Conservation (phyloP, 2,329 filamentous ascomycete species). For the Escovopsis sp. region DNA sequence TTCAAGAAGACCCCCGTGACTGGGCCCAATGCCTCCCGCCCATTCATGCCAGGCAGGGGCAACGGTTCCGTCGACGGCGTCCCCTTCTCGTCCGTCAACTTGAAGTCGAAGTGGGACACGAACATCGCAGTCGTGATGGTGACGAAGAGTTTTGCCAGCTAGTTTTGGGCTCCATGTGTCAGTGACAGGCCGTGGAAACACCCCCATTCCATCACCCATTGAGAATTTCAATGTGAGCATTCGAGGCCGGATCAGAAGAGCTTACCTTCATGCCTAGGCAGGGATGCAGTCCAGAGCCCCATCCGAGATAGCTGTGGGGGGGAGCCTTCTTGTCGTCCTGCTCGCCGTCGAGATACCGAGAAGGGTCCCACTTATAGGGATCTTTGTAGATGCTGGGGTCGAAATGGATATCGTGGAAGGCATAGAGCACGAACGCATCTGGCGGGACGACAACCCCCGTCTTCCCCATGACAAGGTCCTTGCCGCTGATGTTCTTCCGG, state of each 20-base stretch:
- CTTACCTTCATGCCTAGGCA: conserved; percentile 10
- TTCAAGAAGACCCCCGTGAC: conserved; percentile 1
- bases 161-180: neutral
- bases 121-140: conserved; percentile 35
- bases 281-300: conserved; percentile 22
- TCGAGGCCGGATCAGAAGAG: neutral
- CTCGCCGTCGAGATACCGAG: conserved; percentile 29
- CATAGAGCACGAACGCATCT: conserved; percentile 30
- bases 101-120: conserved; percentile 32
- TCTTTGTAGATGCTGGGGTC: conserved; percentile 33
- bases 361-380: conserved; percentile 34
- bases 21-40: neutral
- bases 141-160: conserved; percentile 39
- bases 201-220: conserved; percentile 1
- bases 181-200: conserved; percentile 8
- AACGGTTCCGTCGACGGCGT: conserved; percentile 8
- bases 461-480: conserved; percentile 27
- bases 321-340: conserved; percentile 26
- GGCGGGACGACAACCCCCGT: conserved; percentile 34
- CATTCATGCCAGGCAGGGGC: conserved; percentile 6
- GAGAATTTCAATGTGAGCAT: too few species aligned
- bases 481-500: conserved; percentile 33
- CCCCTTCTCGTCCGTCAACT: conserved; percentile 26
- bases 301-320: conserved; percentile 18
- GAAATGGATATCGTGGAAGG: conserved; percentile 32